A percentile compares a stretch with the other conserved stretches of the same genome.
phyloP scores from a whole-genome alignment of 108 stramenopile species.

The Nannochloropsis salina region DNA sequence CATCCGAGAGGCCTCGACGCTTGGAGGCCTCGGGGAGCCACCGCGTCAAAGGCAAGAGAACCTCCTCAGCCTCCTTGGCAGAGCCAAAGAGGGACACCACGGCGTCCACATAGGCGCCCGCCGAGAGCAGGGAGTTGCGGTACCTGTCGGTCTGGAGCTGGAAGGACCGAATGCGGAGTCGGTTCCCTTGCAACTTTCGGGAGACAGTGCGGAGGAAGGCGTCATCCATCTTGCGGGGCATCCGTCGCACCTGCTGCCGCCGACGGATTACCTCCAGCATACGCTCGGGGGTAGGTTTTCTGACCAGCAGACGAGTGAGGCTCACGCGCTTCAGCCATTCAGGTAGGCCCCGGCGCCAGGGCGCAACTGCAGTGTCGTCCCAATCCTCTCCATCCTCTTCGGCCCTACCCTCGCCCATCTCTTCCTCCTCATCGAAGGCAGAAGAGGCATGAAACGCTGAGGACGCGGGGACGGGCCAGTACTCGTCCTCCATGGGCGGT shows the following conservation, averaged over 20 bases:
- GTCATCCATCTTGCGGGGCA: constrained; percentile 17
- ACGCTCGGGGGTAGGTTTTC: background rate
- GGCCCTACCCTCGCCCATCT: background rate
- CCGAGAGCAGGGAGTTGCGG: background rate
- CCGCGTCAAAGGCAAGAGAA: background rate
- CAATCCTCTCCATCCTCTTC: background rate
- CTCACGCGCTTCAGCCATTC: background rate
- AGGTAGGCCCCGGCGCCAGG: background rate
- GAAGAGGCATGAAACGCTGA: background rate
- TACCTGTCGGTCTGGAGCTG: constrained; percentile 9
- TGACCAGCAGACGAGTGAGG: background rate
- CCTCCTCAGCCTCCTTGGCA: background rate
- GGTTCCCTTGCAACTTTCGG: background rate
- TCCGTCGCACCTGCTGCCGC: background rate
- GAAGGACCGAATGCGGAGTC: background rate
- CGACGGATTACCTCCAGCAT: background rate
- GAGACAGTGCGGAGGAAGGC: background rate
- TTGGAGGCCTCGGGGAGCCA: constrained; percentile 6
- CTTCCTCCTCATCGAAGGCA: background rate
- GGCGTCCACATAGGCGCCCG: background rate
- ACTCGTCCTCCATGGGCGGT: constrained; percentile 19
- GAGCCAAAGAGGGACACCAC: background rate
- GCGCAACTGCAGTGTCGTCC: background rate
- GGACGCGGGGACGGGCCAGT: background rate
- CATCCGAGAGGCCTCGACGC: background rate